Percentiles rank a stretch among this genome's conserved stretches.
Evolutionary conservation across 2,329 filamentous ascomycete genomes (phyloP).

Genomic region (Talaromyces atroroseus): DNA sequence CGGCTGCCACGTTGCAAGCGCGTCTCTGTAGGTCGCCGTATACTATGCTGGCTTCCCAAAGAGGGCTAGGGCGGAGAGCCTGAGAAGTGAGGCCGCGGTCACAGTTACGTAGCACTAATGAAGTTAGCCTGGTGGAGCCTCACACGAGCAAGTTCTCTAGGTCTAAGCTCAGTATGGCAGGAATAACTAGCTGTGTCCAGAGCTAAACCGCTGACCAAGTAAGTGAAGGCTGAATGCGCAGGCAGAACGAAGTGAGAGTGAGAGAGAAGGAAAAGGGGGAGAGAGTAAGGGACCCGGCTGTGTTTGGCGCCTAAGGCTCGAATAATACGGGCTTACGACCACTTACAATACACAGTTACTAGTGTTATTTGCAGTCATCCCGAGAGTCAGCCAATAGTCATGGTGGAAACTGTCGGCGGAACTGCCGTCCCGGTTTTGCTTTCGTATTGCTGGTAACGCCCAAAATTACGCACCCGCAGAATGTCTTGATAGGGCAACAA

Average conservation of each 20-base stretch:
- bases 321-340: background rate
- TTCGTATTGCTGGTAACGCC: background rate
- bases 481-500: background rate
- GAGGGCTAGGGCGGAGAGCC: constrained; percentile 2
- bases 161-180: too few relatives aligned
- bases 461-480: background rate
- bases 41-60: background rate
- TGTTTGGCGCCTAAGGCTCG: background rate
- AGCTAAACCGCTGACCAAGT: background rate
- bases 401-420: too few relatives aligned
- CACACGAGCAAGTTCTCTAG: too few relatives aligned
- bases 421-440: too few relatives aligned
- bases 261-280: background rate
- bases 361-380: too few relatives aligned
- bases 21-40: constrained; percentile 24
- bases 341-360: background rate
- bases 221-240: background rate
- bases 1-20: constrained; percentile 43
- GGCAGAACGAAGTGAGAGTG: background rate
- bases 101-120: constrained; percentile 6
- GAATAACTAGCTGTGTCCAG: background rate
- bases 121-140: background rate
- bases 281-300: background rate
- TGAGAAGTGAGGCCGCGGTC: background rate
- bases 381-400: too few relatives aligned